phyloP scores from a whole-genome alignment of 345 rosid species.

The Populus alba region DNA sequence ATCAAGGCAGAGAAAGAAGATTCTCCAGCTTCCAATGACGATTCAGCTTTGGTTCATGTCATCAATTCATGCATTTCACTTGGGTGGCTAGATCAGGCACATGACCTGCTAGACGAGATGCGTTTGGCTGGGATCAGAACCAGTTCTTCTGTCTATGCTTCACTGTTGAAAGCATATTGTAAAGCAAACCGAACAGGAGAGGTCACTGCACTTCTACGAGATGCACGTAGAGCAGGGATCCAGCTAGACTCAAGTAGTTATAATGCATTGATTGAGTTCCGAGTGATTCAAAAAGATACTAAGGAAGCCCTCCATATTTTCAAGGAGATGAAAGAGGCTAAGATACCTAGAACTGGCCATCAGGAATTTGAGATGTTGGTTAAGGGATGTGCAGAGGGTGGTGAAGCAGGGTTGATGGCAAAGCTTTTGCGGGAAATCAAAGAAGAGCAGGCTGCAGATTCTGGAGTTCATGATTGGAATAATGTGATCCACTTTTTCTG shows the following conservation, averaged over 20 bases:
- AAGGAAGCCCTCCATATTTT: slow-evolving; percentile 71
- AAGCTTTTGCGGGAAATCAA: slow-evolving; percentile 78
- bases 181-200: slow-evolving; percentile 59
- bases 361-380: slow-evolving; percentile 63
- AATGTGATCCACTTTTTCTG: slow-evolving; percentile 84
- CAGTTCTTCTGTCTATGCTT: slow-evolving; percentile 61
- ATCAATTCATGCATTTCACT: slow-evolving; percentile 75
- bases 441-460: slow-evolving; percentile 69
- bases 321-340: slow-evolving; percentile 74
- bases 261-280: slow-evolving; percentile 58
- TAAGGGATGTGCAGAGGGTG: slow-evolving; percentile 56
- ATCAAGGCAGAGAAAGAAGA: slow-evolving; percentile 71
- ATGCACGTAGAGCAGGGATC: slow-evolving; percentile 85
- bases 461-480: slow-evolving; percentile 88
- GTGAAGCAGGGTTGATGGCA: slow-evolving; percentile 74
- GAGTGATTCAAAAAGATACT: slow-evolving; percentile 60
- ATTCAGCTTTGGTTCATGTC: slow-evolving; percentile 59
- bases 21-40: slow-evolving; percentile 62
- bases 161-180: slow-evolving; percentile 75
- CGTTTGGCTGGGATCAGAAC: slow-evolving; percentile 68
- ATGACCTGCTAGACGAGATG: slow-evolving; percentile 94
- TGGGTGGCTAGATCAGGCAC: slow-evolving; percentile 87
- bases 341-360: slow-evolving; percentile 54
- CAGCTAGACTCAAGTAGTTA: slow-evolving; percentile 84
- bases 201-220: slow-evolving; percentile 61